Conservation (phyloP, 2,329 filamentous ascomycete species). For the Hymenoscyphus albidus region DNA sequence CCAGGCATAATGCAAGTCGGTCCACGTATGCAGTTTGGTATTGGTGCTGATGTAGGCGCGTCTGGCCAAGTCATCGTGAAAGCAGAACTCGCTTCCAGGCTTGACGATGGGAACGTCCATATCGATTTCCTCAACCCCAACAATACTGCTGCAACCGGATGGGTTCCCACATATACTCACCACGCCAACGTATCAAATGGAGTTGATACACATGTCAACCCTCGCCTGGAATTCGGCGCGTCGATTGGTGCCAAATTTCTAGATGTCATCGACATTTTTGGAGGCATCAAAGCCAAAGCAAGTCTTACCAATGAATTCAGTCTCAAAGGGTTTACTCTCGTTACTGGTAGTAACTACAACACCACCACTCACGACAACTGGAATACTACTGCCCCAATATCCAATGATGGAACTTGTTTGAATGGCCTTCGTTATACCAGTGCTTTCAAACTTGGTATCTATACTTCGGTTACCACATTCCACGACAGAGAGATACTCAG, state of each 20-base stretch:
- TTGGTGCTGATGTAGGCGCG: conserved; percentile 2
- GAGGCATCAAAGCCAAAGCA: conserved; percentile 1
- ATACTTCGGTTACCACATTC: background rate
- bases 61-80: conserved; percentile 3
- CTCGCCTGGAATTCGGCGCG: background rate
- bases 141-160: conserved; percentile 1
- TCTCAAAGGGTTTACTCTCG: background rate
- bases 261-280: background rate
- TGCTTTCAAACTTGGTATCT: conserved; percentile 1
- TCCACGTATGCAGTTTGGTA: background rate
- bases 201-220: conserved; percentile 6
- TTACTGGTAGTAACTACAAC: background rate
- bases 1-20: conserved; percentile 4
- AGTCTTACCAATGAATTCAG: conserved; percentile 3
- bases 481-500: background rate
- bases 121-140: background rate
- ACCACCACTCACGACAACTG: background rate
- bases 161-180: conserved; percentile 2
- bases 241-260: conserved; percentile 3
- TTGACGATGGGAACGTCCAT: background rate
- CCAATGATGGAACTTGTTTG: background rate
- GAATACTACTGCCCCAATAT: background rate
- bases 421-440: background rate
- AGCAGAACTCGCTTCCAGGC: conserved; percentile 3
- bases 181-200: background rate